Evolutionary conservation across 192 early-diverging fungal genomes (phyloP).

Genomic region (Backusella westeae): DNA sequence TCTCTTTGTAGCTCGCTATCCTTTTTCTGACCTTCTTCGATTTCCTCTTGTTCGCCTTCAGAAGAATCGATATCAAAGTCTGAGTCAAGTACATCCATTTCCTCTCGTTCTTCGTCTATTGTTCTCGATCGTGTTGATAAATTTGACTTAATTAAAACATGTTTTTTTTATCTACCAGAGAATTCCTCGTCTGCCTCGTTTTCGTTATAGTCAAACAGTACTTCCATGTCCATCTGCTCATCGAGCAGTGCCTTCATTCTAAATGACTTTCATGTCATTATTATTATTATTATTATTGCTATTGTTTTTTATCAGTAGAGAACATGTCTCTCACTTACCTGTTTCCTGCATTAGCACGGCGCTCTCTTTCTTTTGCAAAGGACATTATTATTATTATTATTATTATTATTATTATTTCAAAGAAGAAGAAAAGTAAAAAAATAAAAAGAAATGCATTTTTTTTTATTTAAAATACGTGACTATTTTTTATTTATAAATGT

Average conservation of each 20-base stretch:
- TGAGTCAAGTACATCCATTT: slow-evolving; percentile 53
- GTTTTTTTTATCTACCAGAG: slow-evolving; percentile 30
- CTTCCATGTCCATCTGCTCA: slow-evolving; percentile 54
- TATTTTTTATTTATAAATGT: neutral
- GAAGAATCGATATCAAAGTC: slow-evolving; percentile 51
- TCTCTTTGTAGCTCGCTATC: slow-evolving; percentile 36
- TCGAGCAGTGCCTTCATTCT: slow-evolving; percentile 52
- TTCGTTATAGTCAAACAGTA: slow-evolving; percentile 49
- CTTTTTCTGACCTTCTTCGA: slow-evolving; percentile 29
- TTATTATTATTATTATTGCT: neutral
- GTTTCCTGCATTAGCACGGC: slow-evolving; percentile 44
- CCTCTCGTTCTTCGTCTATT: slow-evolving; percentile 17
- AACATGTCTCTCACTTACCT: slow-evolving; percentile 26
- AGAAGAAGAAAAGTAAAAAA: neutral
- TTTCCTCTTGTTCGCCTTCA: slow-evolving; percentile 46
- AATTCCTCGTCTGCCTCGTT: slow-evolving; percentile 48
- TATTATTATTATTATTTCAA: slow-evolving; percentile 9
- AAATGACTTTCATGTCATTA: neutral
- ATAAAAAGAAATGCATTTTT: neutral
- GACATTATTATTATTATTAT: slow-evolving; percentile 31
- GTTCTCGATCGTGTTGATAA: neutral
- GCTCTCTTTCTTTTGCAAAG: slow-evolving; percentile 36
- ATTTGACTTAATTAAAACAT: neutral
- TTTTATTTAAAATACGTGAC: neutral
- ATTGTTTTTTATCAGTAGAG: no score